A percentile compares a stretch with the other conserved stretches of the same genome.
Conservation (phyloP, 805 yeast species). For the Starmerella floricola region DNA sequence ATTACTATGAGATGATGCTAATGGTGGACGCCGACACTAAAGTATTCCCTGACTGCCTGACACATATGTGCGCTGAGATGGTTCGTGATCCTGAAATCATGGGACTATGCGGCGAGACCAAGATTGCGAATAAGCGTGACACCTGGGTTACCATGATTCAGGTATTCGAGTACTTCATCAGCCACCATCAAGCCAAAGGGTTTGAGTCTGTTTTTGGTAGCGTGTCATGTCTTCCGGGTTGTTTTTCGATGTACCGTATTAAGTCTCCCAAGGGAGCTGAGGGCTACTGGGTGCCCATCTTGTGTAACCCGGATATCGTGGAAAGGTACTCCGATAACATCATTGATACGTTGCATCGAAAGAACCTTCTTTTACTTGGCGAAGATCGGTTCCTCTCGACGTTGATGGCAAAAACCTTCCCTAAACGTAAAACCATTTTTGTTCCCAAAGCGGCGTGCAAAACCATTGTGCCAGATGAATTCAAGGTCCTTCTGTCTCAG, state of each 20-base stretch:
- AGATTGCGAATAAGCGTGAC: slow-evolving; percentile 67
- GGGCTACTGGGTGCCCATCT: slow-evolving; percentile 84
- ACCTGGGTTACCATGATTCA: slow-evolving; percentile 90
- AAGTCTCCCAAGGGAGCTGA: slow-evolving; percentile 73
- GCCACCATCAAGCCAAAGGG: slow-evolving; percentile 90
- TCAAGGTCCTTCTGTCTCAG: slow-evolving; percentile 70
- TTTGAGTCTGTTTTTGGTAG: slow-evolving; percentile 92
- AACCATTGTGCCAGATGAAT: slow-evolving; percentile 76
- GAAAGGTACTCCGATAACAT: slow-evolving; percentile 83
- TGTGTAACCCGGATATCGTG: slow-evolving; percentile 87
- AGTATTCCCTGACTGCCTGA: slow-evolving; percentile 73
- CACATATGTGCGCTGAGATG: slow-evolving; percentile 85
- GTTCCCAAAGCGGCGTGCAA: slow-evolving; percentile 87
- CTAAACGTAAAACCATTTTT: slow-evolving; percentile 75
- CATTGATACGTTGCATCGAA: slow-evolving; percentile 69
- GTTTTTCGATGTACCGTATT: slow-evolving; percentile 84
- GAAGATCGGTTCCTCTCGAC: slow-evolving; percentile 82
- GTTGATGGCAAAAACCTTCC: slow-evolving; percentile 77
- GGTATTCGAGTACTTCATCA: slow-evolving; percentile 84
- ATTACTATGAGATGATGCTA: slow-evolving; percentile 63
- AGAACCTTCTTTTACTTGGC: slow-evolving; percentile 73
- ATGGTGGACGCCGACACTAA: slow-evolving; percentile 95
- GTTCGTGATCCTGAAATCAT: slow-evolving; percentile 72
- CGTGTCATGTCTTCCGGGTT: slow-evolving; percentile 91
- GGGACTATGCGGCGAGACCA: slow-evolving; percentile 94